phyloP scores from a whole-genome alignment of 1,284 basidiomycete genomes.

The Boletus austroedulis region DNA sequence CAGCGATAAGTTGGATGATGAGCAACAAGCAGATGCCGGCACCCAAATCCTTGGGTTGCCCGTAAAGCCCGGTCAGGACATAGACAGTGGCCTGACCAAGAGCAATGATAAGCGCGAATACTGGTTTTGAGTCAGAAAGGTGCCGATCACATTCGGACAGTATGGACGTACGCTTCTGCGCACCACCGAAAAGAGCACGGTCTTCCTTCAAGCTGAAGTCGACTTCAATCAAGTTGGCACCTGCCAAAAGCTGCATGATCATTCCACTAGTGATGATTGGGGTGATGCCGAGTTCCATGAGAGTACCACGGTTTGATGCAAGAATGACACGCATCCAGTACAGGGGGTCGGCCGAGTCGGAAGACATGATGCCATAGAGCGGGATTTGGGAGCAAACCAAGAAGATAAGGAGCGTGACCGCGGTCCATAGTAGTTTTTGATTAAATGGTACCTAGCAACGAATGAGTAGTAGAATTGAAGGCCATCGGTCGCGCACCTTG shows the following conservation, averaged over 20 bases:
- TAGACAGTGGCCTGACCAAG: slow-evolving; percentile 98
- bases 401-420: slow-evolving; percentile 96
- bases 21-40: slow-evolving; percentile 95
- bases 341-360: slow-evolving; percentile 95
- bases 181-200: slow-evolving; percentile 91
- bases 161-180: slow-evolving; percentile 82
- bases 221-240: slow-evolving; percentile 96
- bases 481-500: slow-evolving; percentile 57
- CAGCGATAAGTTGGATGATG: slow-evolving; percentile 93
- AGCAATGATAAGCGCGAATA: slow-evolving; percentile 95
- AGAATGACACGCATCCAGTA: slow-evolving; percentile 99
- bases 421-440: slow-evolving; percentile 96
- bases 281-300: slow-evolving; percentile 98
- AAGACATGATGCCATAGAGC: slow-evolving; percentile 97
- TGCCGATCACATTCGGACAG: not conserved
- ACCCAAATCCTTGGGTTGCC: slow-evolving; percentile 90
- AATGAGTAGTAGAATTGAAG: slow-evolving; percentile 17
- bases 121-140: slow-evolving; percentile 41
- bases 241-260: slow-evolving; percentile 99
- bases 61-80: slow-evolving; percentile 96
- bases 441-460: slow-evolving; percentile 81
- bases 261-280: slow-evolving; percentile 98
- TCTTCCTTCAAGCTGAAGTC: slow-evolving; percentile 98
- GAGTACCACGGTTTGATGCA: slow-evolving; percentile 95
- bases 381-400: slow-evolving; percentile 96